Evolutionary conservation across 164 flowering plant genomes (phyloP).

Genomic region (Amborella trichopoda): DNA sequence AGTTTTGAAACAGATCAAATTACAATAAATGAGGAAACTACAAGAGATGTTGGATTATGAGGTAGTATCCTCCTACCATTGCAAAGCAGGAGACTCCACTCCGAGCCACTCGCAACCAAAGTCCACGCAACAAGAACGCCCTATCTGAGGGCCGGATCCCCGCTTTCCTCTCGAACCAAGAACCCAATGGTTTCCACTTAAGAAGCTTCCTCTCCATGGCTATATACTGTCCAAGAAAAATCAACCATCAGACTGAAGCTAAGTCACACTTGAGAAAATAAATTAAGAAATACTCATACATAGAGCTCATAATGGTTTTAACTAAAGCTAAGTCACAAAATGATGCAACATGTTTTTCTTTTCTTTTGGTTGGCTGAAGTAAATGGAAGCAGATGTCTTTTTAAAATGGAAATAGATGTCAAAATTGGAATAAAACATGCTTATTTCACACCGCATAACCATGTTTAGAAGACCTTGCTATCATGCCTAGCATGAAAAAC

Average conservation of each 20-base stretch:
- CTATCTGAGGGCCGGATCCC: slow-evolving; percentile 89
- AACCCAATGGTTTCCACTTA: slow-evolving; percentile 58
- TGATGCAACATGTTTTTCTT: too few relatives aligned
- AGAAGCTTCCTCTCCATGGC: slow-evolving; percentile 67
- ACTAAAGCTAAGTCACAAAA: too few relatives aligned
- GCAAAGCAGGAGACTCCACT: slow-evolving; percentile 63
- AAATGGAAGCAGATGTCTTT: too few relatives aligned
- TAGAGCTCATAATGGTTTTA: too few relatives aligned
- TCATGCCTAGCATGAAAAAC: too few relatives aligned
- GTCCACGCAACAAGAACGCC: slow-evolving; percentile 48
- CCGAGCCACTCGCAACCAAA: slow-evolving; percentile 63
- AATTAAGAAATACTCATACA: not conserved
- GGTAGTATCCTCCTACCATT: slow-evolving; percentile 57
- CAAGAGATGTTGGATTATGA: slow-evolving; percentile 34
- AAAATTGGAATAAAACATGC: too few relatives aligned
- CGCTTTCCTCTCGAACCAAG: slow-evolving; percentile 52
- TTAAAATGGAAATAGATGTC: too few relatives aligned
- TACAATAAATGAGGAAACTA: too few relatives aligned
- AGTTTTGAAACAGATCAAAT: too few relatives aligned
- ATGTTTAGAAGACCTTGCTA: too few relatives aligned
- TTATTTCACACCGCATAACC: too few relatives aligned
- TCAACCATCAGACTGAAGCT: not conserved
- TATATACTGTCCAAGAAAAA: slow-evolving; percentile 36
- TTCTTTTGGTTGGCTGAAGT: too few relatives aligned
- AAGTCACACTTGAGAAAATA: not conserved